Evolutionary conservation across 139 green algal species (phyloP), one percentile per base, ranked within the genome.

Genomic region (Zygnema circumcarinatum): DNA sequence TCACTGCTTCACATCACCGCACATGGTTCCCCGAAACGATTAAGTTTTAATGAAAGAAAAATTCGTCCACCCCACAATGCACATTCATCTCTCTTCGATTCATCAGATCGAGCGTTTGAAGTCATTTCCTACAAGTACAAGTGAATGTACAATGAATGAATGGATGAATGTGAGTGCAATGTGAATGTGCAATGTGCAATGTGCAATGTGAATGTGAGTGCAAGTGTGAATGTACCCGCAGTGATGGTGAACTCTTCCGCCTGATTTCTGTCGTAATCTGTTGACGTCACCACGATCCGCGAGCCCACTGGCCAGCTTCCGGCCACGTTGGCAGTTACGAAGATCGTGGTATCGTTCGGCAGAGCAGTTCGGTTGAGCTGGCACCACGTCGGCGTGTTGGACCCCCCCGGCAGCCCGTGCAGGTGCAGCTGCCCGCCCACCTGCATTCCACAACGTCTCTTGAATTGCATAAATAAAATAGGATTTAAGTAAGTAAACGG

Each of bases 181-280:
- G n/a, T n/a, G n/a, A n/a, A n/a, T n/a, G n/a, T n/a, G n/a, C n/a
- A n/a, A n/a, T n/a, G n/a, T n/a, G n/a, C n/a, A n/a, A n/a, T n/a
- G n/a, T n/a, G n/a, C n/a, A n/a, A n/a, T n/a, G n/a, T n/a, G n/a
- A n/a, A n/a, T n/a, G n/a, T n/a, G n/a, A n/a, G n/a, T n/a, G n/a
- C n/a, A n/a, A n/a, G n/a, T n/a, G n/a, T n/a, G n/a, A n/a, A n/a
- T n/a, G n/a, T n/a, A 81, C 78, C 78, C 56, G 38, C 81, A 7
- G 81, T 87, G 83, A 89, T 89, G 38, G 1, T 47, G 35, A 86
- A 25, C 21, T 53, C 41, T 62, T 89, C 84, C 25, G 84, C 84
- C 38, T 89, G 74, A 7, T 88, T 47, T 2, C 35, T 56, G 38
- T 86, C 38, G 76, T 86, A 89, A 31, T 89, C 84, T 1, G 74